Base-by-base conservation (phyloP, 495 filamentous ascomycete genomes). In the Xylaria sp. region DNA sequence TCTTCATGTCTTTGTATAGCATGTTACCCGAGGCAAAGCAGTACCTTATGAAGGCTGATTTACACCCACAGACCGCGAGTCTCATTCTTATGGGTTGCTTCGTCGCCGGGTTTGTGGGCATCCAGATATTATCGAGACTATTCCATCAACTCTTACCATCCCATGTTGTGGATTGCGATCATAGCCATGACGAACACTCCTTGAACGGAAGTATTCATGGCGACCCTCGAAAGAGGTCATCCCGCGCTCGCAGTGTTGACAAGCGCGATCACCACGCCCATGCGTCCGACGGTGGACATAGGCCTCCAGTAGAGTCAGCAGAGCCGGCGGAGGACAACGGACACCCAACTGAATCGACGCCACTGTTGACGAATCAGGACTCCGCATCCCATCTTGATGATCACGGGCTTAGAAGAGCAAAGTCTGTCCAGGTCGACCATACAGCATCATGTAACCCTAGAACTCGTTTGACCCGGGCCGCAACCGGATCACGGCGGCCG, bases 141-240 rank as follows among this genome's bases (percentile, higher is more conserved):
- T 78, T 98, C 31, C 96, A 99, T 79, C 88, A 85, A 31, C 90
- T 90, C 76, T 90, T 98, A 58, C 96, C 97, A 0, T 96, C 94
- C n/a, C 92, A 96, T 76, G 90, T 97, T 29, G 95, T 98, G 67
- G 93, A 94, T 78, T 99, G 96, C 80, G 92, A 95, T 66, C 93
- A 97, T 78, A 90, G 85, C 46, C 94, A 97, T 73, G 87, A 87
- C 33, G 87, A 86, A 21, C 83, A 87, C 69, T 79, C 68, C 21
- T 67, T 75, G 55, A 77, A 82, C 66, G 71, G 74, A 64, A 76
- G 79, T 70, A 61, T 72, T 8, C 72, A 80, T 50, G 55, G 75
- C 57, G 72, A 81, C 72, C 59, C 68, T 21, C 72, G 72, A 66
- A 62, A 81, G 72, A 73, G 75, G 26, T 64, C 78, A 21, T 78